Conservation (phyloP, 2,329 filamentous ascomycete species). For the Verticillium alfalfae region DNA sequence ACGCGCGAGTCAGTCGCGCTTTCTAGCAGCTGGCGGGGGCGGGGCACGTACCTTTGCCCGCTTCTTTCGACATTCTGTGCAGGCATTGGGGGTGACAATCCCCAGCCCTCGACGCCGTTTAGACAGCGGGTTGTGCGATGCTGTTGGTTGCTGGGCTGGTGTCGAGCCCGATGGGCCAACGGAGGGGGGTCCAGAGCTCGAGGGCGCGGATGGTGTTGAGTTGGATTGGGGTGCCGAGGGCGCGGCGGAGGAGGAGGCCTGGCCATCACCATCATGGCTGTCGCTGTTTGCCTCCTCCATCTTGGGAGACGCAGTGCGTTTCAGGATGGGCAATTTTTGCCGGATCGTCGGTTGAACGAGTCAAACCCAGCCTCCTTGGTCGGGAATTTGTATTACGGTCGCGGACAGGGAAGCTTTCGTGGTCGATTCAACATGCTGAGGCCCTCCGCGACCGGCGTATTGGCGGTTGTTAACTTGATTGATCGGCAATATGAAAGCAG, state of each 20-base stretch:
- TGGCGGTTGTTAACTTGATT: not conserved
- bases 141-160: conserved; percentile 4
- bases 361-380: not conserved
- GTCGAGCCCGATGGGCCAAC: not conserved
- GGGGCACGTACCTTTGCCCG: conserved; percentile 45
- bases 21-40: not conserved
- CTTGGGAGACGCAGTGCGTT: conserved; percentile 9
- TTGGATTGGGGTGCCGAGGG: conserved; percentile 1
- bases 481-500: too few species aligned
- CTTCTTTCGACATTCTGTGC: conserved; percentile 57
- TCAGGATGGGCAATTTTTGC: conserved; percentile 7
- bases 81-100: conserved; percentile 54
- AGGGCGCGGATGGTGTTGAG: conserved; percentile 1
- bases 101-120: conserved; percentile 51
- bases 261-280: not conserved
- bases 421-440: not conserved
- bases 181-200: conserved; percentile 1
- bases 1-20: not conserved
- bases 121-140: conserved; percentile 25
- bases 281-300: conserved; percentile 11
- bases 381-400: not conserved
- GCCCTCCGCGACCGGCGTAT: not conserved
- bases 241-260: conserved; percentile 10
- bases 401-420: not conserved
- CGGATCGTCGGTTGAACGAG: not conserved